phyloP scores from a whole-genome alignment of 2,329 filamentous ascomycete species.

The Penicillium corylophilum region DNA sequence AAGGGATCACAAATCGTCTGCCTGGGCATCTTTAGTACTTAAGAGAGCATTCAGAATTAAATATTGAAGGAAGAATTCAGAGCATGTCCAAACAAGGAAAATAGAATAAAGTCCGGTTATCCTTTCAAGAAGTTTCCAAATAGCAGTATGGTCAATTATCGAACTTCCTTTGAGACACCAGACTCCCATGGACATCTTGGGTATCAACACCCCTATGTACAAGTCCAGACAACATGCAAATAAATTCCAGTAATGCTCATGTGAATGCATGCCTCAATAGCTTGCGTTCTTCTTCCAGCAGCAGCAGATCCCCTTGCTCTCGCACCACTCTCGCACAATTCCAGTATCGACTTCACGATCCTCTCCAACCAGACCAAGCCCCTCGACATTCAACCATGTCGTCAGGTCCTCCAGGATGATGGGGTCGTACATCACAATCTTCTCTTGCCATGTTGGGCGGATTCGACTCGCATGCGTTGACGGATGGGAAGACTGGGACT shows the following conservation, averaged over 20 bases:
- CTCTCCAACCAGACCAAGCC: conserved; percentile 61
- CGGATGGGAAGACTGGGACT: conserved; percentile 33
- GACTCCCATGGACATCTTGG: neutral
- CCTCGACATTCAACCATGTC: conserved; percentile 74
- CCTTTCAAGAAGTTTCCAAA: neutral
- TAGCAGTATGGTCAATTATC: neutral
- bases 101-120: too few relatives aligned
- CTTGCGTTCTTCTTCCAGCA: conserved; percentile 56
- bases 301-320: conserved; percentile 81
- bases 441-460: conserved; percentile 75
- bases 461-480: conserved; percentile 38
- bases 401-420: conserved; percentile 84
- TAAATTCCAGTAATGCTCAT: neutral
- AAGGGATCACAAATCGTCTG: too few relatives aligned
- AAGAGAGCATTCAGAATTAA: too few relatives aligned
- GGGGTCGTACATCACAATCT: conserved; percentile 90
- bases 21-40: too few relatives aligned
- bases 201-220: neutral
- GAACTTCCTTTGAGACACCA: neutral
- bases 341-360: conserved; percentile 62
- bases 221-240: neutral
- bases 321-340: conserved; percentile 86
- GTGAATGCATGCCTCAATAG: conserved; percentile 2
- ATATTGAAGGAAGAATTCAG: too few relatives aligned
- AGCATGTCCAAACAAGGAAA: too few relatives aligned